Evolutionary conservation across 192 early-diverging fungal species (phyloP).

Genomic region (Coemansia erecta): DNA sequence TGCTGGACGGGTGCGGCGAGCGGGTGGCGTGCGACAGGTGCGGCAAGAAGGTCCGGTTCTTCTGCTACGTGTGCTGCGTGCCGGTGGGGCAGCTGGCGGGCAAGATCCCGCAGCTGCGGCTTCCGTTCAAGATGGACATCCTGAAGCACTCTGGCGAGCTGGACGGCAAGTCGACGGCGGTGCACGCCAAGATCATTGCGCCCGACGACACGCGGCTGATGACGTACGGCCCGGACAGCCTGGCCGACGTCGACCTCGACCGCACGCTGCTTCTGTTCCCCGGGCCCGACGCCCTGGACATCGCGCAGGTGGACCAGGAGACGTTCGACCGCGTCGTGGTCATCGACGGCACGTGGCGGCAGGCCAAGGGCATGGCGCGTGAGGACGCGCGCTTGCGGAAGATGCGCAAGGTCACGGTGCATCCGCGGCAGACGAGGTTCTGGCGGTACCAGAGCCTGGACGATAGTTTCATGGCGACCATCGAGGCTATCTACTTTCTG

Average conservation of each 20-base stretch:
- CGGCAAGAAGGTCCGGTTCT: conserved; percentile 64
- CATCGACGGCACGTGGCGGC: conserved; percentile 95
- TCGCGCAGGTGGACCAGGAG: conserved; percentile 62
- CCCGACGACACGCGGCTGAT: conserved; percentile 66
- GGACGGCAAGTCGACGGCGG: conserved; percentile 83
- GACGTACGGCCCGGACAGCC: conserved; percentile 50
- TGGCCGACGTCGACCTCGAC: conserved; percentile 62
- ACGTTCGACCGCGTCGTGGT: conserved; percentile 79
- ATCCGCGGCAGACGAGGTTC: conserved; percentile 76
- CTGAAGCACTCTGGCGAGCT: conserved; percentile 78
- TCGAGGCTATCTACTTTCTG: conserved; percentile 95
- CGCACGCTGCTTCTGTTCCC: conserved; percentile 80
- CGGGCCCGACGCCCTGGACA: conserved; percentile 68
- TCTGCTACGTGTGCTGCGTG: conserved; percentile 69
- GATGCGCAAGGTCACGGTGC: conserved; percentile 64
- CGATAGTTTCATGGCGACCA: conserved; percentile 79
- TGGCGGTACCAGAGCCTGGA: conserved; percentile 86
- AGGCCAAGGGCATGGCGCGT: conserved; percentile 66
- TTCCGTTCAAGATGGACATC: conserved; percentile 74
- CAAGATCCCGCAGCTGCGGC: conserved; percentile 60
- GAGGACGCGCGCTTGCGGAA: conserved; percentile 46
- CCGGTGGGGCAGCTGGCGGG: conserved; percentile 52
- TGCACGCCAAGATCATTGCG: conserved; percentile 81
- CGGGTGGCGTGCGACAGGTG: conserved; percentile 61
- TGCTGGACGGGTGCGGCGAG: conserved; percentile 42